These are phyloP conservation scores for Cryptosporidium sp. DNA, from an alignment of 169 alveolate genomes.

Conservation along the genomic window DNA sequence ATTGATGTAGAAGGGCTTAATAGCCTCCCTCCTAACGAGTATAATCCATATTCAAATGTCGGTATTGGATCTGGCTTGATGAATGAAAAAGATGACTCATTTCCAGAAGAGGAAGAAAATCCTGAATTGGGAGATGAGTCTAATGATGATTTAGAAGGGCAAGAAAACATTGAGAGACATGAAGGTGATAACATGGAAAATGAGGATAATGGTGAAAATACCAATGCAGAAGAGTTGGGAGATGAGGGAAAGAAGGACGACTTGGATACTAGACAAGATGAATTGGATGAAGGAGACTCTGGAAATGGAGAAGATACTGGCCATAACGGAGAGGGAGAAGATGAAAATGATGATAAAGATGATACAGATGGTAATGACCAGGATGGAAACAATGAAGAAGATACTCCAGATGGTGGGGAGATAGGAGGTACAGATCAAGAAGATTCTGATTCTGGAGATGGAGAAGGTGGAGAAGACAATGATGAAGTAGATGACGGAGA, in stretches of 20 bases:
- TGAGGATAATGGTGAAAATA: constrained; percentile 1
- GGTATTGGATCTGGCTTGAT: not conserved
- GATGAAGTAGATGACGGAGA: not conserved
- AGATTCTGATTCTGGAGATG: not conserved
- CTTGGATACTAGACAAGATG: not conserved
- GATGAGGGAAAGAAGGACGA: not conserved
- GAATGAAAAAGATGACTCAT: not conserved
- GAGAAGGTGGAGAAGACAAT: not conserved
- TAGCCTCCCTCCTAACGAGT: constrained; percentile 2
- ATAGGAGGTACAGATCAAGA: not conserved
- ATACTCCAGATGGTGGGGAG: not conserved
- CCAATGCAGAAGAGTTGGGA: not conserved
- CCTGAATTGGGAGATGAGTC: not conserved
- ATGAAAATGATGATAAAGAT: not conserved
- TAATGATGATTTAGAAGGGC: not conserved
- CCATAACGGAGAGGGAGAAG: not conserved
- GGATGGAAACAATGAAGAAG: not conserved
- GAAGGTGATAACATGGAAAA: not conserved
- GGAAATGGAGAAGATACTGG: not conserved
- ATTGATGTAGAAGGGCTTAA: constrained; percentile 25
- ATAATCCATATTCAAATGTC: constrained; percentile 5
- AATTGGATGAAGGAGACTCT: not conserved
- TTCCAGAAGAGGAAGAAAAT: not conserved
- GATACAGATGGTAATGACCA: too few relatives aligned
- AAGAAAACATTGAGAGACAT: not conserved